Evolutionary conservation across 306 rosid genomes (phyloP), one percentile per base, ranked within the genome.

Genomic region (Castanea sativa): DNA sequence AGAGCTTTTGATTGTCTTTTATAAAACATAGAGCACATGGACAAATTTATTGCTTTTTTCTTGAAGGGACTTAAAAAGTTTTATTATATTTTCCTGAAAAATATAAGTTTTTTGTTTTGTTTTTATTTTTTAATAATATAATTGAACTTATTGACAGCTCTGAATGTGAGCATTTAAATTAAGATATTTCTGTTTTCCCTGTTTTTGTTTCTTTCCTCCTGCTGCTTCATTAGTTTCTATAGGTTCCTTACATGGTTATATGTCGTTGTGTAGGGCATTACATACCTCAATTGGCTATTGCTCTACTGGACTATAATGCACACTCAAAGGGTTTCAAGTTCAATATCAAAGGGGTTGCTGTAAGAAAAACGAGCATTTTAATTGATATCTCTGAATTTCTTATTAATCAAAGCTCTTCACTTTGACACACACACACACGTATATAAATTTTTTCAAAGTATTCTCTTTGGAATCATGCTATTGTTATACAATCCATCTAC

Each of bases 341-440:
- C 91, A 92, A 92, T 69, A 82, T 94, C 30, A 92, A 90, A 75
- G 97, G 99, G 88, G 87, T 94, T 78, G 97, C 95, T 6, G 97
- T 92, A 87, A 86, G 92, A 82, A 55, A 80, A 73, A 56, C 69
- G 58, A 71, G 15, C 72, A 68, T 35, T 58, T 57, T 56, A 20
- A 38, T 30, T 55, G 21, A 16, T 21, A 41, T 55, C 58, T 73
- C 33, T 29, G n/a, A 38, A 27, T 78, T 70, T 77, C 27, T 32
- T 60, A 19, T 20, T n/a, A 41, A 61, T 15, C 20, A 16, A 67
- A 19, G 13, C 35, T 10, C 72, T 33, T 33, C 11, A 32, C 51
- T 13, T 33, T 67, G 9, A 2, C 1, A 67, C 29, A 49, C 21
- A 45, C 15, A 16, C 9, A 0, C 8, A 11, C 73, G 12, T 72